Conservation (phyloP, 2,329 filamentous ascomycete species). For the Paracoccidioides lutzii region DNA sequence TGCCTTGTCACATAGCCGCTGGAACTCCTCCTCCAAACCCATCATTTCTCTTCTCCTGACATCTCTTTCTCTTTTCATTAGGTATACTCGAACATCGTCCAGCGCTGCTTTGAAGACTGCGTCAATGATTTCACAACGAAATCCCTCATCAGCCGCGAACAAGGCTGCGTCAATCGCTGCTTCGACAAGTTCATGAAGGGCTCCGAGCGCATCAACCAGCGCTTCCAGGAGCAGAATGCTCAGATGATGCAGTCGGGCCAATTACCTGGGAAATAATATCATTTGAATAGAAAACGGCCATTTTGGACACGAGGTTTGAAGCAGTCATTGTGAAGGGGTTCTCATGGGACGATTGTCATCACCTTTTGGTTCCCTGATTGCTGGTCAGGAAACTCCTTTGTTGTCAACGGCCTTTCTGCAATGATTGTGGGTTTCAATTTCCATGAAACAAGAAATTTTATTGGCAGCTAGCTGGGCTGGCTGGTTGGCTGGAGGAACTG, state of each 20-base stretch:
- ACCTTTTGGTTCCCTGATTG: too few relatives aligned
- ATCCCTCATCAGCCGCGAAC: constrained; percentile 74
- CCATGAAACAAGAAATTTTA: background rate
- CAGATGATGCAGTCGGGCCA: constrained; percentile 51
- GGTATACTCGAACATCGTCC: constrained; percentile 52
- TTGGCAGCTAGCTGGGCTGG: background rate
- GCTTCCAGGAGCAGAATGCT: constrained; percentile 68
- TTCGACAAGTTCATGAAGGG: constrained; percentile 93
- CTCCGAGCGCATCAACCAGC: constrained; percentile 76
- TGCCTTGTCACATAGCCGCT: too few relatives aligned
- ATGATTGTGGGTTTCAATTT: too few relatives aligned
- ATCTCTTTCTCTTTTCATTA: constrained; percentile 17
- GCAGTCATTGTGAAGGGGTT: background rate
- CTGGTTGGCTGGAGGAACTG: background rate
- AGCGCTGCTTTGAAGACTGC: constrained; percentile 83
- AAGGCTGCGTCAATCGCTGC: constrained; percentile 84
- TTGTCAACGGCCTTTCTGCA: background rate
- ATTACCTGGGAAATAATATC: constrained; percentile 32
- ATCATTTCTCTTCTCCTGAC: background rate
- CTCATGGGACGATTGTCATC: background rate
- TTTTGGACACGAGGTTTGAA: background rate
- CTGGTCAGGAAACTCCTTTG: background rate
- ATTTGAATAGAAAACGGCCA: background rate
- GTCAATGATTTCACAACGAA: constrained; percentile 98
- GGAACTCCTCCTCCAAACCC: background rate